Evolutionary conservation across 2,329 filamentous ascomycete species (phyloP).

Genomic region (Pseudocercospora fijiensis): DNA sequence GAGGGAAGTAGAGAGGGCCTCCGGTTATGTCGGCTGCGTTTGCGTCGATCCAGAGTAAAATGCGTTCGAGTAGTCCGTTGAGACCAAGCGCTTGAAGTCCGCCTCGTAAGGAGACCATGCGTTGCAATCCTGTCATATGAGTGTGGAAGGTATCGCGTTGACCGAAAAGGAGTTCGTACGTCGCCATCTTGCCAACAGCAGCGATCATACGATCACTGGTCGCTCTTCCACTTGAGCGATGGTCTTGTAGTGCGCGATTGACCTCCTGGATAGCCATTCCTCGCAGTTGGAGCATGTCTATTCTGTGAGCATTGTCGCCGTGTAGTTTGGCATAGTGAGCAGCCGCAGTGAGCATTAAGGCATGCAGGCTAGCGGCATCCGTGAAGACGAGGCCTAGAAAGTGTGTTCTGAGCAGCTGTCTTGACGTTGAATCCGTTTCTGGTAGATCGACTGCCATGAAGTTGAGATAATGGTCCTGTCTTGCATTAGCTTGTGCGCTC

Average conservation of each 20-base stretch:
- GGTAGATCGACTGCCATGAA: constrained; percentile 46
- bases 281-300: constrained; percentile 46
- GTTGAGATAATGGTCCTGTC: constrained; percentile 34
- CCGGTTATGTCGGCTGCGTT: constrained; percentile 34
- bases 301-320: constrained; percentile 34
- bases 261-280: constrained; percentile 48
- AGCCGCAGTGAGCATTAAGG: constrained; percentile 46
- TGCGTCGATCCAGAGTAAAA: constrained; percentile 52
- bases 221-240: constrained; percentile 23
- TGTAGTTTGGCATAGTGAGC: constrained; percentile 43
- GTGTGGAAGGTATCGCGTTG: constrained; percentile 44
- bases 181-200: constrained; percentile 54
- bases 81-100: constrained; percentile 47
- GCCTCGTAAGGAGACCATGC: constrained; percentile 48
- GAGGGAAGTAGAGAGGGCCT: constrained; percentile 33
- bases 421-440: constrained; percentile 41
- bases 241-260: constrained; percentile 42
- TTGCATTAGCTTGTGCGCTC: constrained; percentile 7
- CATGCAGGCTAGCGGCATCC: constrained; percentile 43
- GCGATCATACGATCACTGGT: constrained; percentile 48
- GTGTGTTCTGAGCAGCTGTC: constrained; percentile 40
- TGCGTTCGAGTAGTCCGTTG: constrained; percentile 48
- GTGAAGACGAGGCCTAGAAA: constrained; percentile 48
- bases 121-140: constrained; percentile 50
- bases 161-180: constrained; percentile 55